Base-by-base conservation (phyloP, 1,139 yeast species). In the Geotrichum carabidarum region DNA sequence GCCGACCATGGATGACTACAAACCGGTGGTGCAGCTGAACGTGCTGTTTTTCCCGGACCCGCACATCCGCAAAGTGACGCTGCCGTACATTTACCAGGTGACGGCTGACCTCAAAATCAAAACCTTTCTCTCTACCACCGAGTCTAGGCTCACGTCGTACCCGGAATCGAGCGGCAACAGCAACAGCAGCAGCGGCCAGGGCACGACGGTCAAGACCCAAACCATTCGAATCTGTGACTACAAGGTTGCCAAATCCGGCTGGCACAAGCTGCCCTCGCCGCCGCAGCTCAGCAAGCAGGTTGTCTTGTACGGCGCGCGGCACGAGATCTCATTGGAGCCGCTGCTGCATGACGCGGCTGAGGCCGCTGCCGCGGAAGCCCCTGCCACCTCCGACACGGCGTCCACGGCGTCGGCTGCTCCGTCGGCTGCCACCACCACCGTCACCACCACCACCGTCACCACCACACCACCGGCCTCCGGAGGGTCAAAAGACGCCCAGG, bases 41-140 rank as follows among this genome's bases (percentile, higher is more conserved):
- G 44, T 51, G 22, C 32, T 55, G 18, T 55, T 46, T 44, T 55
- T 55, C 46, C 57, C 57, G 4, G 55, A 51, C 22, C 54, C 54
- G 1, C 27, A 15, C 1, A 41, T 46, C 37, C 12, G 22, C n/a
- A 46, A 42, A 18, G 47, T 51, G 14, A 51, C 50, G 11, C 35
- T 51, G 22, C 54, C 54, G 4, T 51, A 46, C 17, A 51, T 51
- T 30, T 38, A 46, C 38, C 32, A 14, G 22, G 27, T 51, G 14
- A 11, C 47, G 17, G 48, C 50, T 9, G 36, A 30, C 5, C 35
- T 46, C 4, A 46, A 46, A 17, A 9, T 41, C 50, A 41, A 42
- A 22, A 51, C 54, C 1, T 51, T 46, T 30, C 22, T 50, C 14
- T 34, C 42, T 17, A 15, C 44, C 5, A 27, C 9, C 32, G 47